These are phyloP conservation scores for Cercospora brassicicola DNA, from an alignment of 2,329 filamentous ascomycete genomes.

Conservation along the genomic window DNA sequence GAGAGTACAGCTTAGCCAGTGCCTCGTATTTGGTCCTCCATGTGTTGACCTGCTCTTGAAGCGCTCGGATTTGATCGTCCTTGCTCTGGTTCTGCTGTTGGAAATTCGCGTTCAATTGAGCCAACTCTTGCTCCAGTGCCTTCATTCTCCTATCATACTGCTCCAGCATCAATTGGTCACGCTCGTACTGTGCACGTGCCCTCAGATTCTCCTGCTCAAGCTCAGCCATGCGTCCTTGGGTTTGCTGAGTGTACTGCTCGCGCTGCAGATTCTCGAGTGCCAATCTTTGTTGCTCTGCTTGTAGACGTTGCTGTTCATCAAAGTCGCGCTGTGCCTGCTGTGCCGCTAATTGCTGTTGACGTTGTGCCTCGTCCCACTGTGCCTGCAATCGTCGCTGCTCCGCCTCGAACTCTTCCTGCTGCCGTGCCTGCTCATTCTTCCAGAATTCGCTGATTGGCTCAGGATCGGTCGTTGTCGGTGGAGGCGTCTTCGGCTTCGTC, in stretches of 20 bases:
- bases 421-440: conserved; percentile 86
- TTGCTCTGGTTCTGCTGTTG: conserved; percentile 83
- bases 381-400: conserved; percentile 87
- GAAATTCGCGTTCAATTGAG: conserved; percentile 77
- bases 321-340: conserved; percentile 91
- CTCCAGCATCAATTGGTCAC: conserved; percentile 94
- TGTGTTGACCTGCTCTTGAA: conserved; percentile 96
- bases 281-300: conserved; percentile 84
- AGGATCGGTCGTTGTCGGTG: conserved; percentile 73
- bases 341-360: conserved; percentile 77
- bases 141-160: conserved; percentile 95
- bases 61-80: conserved; percentile 86
- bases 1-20: conserved; percentile 93
- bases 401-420: conserved; percentile 92
- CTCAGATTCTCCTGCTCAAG: conserved; percentile 93
- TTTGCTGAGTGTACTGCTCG: conserved; percentile 90
- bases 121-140: conserved; percentile 81
- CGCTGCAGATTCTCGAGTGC: conserved; percentile 87
- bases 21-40: conserved; percentile 98
- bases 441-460: conserved; percentile 97
- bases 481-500: conserved; percentile 68
- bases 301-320: conserved; percentile 84
- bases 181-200: conserved; percentile 90
- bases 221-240: conserved; percentile 91
- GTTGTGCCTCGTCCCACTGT: conserved; percentile 77